Base-by-base conservation (phyloP, 2,329 filamentous ascomycete genomes). In the Penicillium griseofulvum region DNA sequence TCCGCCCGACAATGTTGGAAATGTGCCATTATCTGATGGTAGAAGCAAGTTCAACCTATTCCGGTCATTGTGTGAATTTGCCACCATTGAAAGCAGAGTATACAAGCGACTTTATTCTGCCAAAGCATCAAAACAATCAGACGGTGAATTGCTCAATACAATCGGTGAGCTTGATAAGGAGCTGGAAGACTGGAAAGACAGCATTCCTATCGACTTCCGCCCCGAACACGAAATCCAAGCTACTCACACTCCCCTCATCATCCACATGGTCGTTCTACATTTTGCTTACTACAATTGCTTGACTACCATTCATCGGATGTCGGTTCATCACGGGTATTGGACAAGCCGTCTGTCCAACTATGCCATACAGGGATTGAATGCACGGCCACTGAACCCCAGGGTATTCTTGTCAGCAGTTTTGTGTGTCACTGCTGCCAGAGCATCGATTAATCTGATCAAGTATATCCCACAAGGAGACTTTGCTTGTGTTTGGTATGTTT, bases 271-370 rank as follows among this genome's bases (percentile, higher is more conserved):
- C 57, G 90, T 96, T 71, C 78, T 99, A 55, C 94, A 99, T 72
- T 95, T 99, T 67, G 88, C 91, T 1, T 99, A 99, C 74, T 97
- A 97, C 78, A 99, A 99, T 72, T 97, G 92, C 66, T 77, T 99
- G 49, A 97, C 93, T 0, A 99, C 94, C 0, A 97, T 99, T 61
- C 94, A 99, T 72, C 90, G 94, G 49, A 99, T 97, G 94, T 96
- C 91, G 39, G 89, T 97, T 29, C 94, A 97, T 66, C 92, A 97
- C 70, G 94, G 94, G 14, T 97, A 96, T 76, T 99, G 94, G 94
- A 97, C 93, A 1, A 97, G 90, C 68, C 85, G 94, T 36, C 77
- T 99, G 38, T 96, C 92, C 36, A 93, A 97, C 67, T 97, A 91
- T 68, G 94, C 94, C 16, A 94, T 97, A 53, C 90, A 96, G 72